Base-by-base conservation (phyloP, 805 yeast genomes). In the Saccharomyces kudriavzevii region DNA sequence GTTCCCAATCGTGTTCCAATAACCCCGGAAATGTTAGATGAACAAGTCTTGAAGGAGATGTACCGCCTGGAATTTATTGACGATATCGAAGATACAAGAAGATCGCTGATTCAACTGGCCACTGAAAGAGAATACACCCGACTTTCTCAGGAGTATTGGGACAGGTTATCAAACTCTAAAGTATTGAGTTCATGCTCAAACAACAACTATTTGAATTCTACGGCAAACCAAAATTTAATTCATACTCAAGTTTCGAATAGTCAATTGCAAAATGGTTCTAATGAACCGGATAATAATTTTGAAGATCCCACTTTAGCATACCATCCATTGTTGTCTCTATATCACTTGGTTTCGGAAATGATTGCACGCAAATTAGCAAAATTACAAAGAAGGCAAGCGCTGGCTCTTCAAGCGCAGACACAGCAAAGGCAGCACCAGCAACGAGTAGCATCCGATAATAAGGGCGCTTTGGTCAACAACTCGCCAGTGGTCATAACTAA, bases 241-340 rank as follows among this genome's bases (percentile, higher is more conserved):
- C 43, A 35, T 8, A 17, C 22, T 5, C 43, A 57, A 29, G 40
- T 40, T 26, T 14, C 52, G 13, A 40, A 1, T 24, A 43, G 29
- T 47, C 49, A 17, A 17, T 6, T 17, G 43, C 10, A 48, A 22
- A 54, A 47, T 40, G 45, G 9, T 17, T 50, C 49, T 17, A 47
- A 53, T 2, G 49, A 52, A 20, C 49, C 51, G 25, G 40, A 53
- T 29, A 49, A 51, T 13, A 49, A 40, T 22, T 61, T 64, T 28
- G 63, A 82, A 1, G 94, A 89, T 69, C 97, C 98, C 14, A 87
- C 96, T 0, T 76, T 79, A 52, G 92, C 91, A 1, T 91, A 80
- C 68, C 96, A 91, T 70, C 98, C 99, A 0, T 75, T 91, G 58
- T 72, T 92, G 11, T 89, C 96, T 5, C 85, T 92, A 40, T 94